Evolutionary conservation across 2,329 filamentous ascomycete species (phyloP), one percentile per base, ranked within the genome.

Genomic region (Rhynchosporium agropyri): DNA sequence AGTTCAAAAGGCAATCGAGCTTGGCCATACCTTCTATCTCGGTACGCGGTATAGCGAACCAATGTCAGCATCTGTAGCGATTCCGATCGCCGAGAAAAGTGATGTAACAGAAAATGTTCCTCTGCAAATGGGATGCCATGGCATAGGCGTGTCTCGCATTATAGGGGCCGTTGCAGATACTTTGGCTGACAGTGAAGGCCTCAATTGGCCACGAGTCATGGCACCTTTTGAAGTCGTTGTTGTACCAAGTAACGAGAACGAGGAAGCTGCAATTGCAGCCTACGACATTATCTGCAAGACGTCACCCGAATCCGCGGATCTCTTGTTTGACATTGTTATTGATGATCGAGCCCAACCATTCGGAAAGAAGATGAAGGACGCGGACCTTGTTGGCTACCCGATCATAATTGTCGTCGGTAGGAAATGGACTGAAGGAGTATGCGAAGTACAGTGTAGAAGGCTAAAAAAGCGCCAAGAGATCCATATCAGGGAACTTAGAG

Each of bases 101-200:
- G 33, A 36, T 31, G 29, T n/a, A 1, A 61, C 33, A 55, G 65
- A 60, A n/a, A 63, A 69, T 46, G 80, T 86, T 0, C 81, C 87
- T 0, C 83, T 97, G 72, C 86, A 96, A 68, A 99, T 99, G 95
- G 95, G 95, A 61, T 99, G 95, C 74, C 92, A 97, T 73, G 95
- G 95, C 0, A 96, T 99, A 65, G 95, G 95, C 1, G 86, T 99
- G 20, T 96, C 92, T 4, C 89, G 95, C 50, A 87, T 99, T 70
- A 88, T 99, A 65, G 92, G 89, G 8, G 92, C 95, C 1, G 86
- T 95, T 0, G 93, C 93, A 1, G 89, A 94, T 67, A 83, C 89
- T 45, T 80, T 92, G 9, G 82, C 86, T 0, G 91, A 96, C 68
- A 73, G 81, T 2, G 84, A 79, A 72, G 95, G 92, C 0, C 81